Percentiles rank a stretch among this genome's conserved stretches.
Conservation (phyloP, 768 basidiomycete genomes). For the Suillus placidus region DNA sequence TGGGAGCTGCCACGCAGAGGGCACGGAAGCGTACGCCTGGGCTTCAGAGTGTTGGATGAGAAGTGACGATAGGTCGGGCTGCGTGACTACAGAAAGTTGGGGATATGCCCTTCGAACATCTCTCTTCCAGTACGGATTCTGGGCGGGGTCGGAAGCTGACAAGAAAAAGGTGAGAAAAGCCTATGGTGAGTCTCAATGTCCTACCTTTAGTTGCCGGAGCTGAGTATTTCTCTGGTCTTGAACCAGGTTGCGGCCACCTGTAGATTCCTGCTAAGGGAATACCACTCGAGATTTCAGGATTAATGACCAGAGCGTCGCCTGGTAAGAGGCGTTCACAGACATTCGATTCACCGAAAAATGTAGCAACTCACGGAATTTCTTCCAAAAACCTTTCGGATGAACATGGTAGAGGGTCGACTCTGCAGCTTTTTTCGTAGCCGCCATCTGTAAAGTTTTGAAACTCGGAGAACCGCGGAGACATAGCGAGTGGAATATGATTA, state of each 20-base stretch:
- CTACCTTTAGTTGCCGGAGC: slow-evolving; percentile 88
- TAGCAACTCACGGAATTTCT: slow-evolving; percentile 80
- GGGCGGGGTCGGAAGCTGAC: slow-evolving; percentile 81
- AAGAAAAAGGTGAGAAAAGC: slow-evolving; percentile 2
- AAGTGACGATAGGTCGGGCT: slow-evolving; percentile 76
- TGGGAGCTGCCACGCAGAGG: slow-evolving; percentile 3
- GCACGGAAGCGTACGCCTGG: slow-evolving; percentile 55
- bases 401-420: slow-evolving; percentile 92
- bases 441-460: slow-evolving; percentile 47
- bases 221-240: slow-evolving; percentile 81
- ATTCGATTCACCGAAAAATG: background rate
- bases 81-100: slow-evolving; percentile 87
- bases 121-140: slow-evolving; percentile 96
- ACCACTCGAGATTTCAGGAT: slow-evolving; percentile 90
- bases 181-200: slow-evolving; percentile 10
- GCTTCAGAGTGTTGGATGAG: slow-evolving; percentile 77
- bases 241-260: slow-evolving; percentile 87
- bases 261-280: slow-evolving; percentile 74
- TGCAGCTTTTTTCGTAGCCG: slow-evolving; percentile 70
- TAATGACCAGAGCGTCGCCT: slow-evolving; percentile 85
- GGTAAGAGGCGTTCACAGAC: slow-evolving; percentile 18
- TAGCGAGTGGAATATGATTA: background rate
- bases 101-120: slow-evolving; percentile 92
- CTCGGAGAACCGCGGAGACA: slow-evolving; percentile 1
- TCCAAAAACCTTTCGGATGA: slow-evolving; percentile 91